Base-by-base conservation (phyloP, 2,329 filamentous ascomycete species). In the Beauveria rudraprayagi region DNA sequence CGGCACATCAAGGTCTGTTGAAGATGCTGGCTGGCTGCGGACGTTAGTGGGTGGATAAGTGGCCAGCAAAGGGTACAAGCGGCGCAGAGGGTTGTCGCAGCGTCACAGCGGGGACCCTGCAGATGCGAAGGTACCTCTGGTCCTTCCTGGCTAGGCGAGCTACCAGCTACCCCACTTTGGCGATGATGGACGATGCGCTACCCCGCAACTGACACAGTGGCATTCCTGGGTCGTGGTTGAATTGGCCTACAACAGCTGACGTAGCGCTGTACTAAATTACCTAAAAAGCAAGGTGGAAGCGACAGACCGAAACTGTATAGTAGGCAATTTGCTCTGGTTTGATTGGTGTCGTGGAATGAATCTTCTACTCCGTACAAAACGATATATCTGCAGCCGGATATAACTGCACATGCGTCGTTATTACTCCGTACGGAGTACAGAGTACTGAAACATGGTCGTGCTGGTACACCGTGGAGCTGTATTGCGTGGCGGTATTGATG, bases 101-200 rank as follows among this genome's bases (percentile, higher is more conserved):
- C 28, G 40, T 40, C 55, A 37, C 16, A 17, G 44, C 55, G 22
- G n/a, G 28, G 55, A 10, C 19, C 44, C 30, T 40, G 16, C 55
- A 28, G 28, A 34, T 57, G 40, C 19, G 17, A 41, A 51, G 24
- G 56, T 59, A 59, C 47, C 56, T 44, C 34, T 16, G n/a, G 47
- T 59, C 46, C 24, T 1, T n/a, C 6, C 46, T 19, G 41, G 24
- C 56, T 22, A 2, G 44, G 22, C 46, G 7, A 56, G 24, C 28
- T 40, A 43, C 34, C 34, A 61, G 9, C 6, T 41, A 37, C 58
- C 50, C 43, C 51, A 61, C 50, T 37, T 16, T 41, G 48, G 34
- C 56, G 56, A 60, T 60, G 56, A 61, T 61, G 52, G 44, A 40
- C 50, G 53, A 53, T 55, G 17, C 6, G 60, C 60, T 56, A 61